Percentiles rank a stretch among this genome's conserved stretches.
These are phyloP conservation scores for Boletus subparvulus DNA, from an alignment of 768 basidiomycete genomes.

Conservation along the genomic window DNA sequence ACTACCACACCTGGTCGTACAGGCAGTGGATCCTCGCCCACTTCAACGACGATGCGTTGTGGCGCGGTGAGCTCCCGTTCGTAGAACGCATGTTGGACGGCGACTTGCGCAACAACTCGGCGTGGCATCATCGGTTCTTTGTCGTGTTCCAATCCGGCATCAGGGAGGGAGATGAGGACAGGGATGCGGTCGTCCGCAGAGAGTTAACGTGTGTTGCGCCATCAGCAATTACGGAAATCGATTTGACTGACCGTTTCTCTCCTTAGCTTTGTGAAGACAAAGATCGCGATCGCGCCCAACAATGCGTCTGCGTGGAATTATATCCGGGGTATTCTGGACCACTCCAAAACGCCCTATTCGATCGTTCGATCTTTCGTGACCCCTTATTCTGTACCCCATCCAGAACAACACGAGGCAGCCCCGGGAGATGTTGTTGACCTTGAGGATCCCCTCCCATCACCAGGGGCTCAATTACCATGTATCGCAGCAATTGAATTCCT, in stretches of 20 bases:
- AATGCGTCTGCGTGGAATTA: slow-evolving; percentile 98
- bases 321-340: slow-evolving; percentile 78
- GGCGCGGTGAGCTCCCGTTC: slow-evolving; percentile 74
- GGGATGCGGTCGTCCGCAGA: slow-evolving; percentile 56
- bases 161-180: slow-evolving; percentile 59
- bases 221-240: background rate
- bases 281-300: slow-evolving; percentile 84
- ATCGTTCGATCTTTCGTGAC: slow-evolving; percentile 57
- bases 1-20: slow-evolving; percentile 99
- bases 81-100: slow-evolving; percentile 63
- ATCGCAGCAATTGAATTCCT: slow-evolving; percentile 80
- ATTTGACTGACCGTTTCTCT: background rate
- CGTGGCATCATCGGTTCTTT: slow-evolving; percentile 96
- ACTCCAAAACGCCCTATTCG: slow-evolving; percentile 57
- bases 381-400: slow-evolving; percentile 53
- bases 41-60: slow-evolving; percentile 72
- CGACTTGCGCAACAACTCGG: slow-evolving; percentile 94
- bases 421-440: slow-evolving; percentile 60
- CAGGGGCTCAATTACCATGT: slow-evolving; percentile 71
- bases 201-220: slow-evolving; percentile 70
- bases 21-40: slow-evolving; percentile 91
- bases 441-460: slow-evolving; percentile 68
- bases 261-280: slow-evolving; percentile 76
- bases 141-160: slow-evolving; percentile 72
- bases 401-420: slow-evolving; percentile 23